Evolutionary conservation across 2,329 filamentous ascomycete genomes (phyloP).

Genomic region (Pseudophaeomoniella oleicola): DNA sequence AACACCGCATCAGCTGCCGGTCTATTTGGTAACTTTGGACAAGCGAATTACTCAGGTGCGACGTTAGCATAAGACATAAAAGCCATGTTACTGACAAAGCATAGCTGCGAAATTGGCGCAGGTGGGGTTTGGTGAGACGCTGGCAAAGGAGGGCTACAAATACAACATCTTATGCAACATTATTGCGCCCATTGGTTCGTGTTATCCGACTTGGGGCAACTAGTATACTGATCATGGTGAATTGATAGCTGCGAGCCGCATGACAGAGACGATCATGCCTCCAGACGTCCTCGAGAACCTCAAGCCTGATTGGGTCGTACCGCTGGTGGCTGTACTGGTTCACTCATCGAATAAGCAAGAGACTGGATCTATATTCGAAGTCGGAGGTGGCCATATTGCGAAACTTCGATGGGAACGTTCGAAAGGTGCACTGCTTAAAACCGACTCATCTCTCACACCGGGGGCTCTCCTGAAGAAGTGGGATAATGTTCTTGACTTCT

Average conservation of each 20-base stretch:
- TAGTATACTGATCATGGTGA: too few relatives aligned
- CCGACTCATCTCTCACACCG: slow-evolving; percentile 76
- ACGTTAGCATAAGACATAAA: slow-evolving; percentile 2
- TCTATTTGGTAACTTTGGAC: slow-evolving; percentile 88
- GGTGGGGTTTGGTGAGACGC: slow-evolving; percentile 93
- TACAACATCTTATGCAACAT: slow-evolving; percentile 96
- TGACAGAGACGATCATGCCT: slow-evolving; percentile 92
- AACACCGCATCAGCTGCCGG: slow-evolving; percentile 95
- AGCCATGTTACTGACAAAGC: not conserved
- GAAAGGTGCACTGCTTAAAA: slow-evolving; percentile 74
- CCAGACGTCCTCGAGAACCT: slow-evolving; percentile 76
- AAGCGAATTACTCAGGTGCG: slow-evolving; percentile 79
- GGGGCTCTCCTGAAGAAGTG: slow-evolving; percentile 80
- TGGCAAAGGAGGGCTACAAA: slow-evolving; percentile 93
- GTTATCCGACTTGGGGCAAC: too few relatives aligned
- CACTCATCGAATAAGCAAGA: slow-evolving; percentile 74
- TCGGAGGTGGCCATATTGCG: slow-evolving; percentile 78
- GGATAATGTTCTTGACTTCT: slow-evolving; percentile 77
- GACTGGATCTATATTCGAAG: slow-evolving; percentile 83
- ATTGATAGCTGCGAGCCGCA: slow-evolving; percentile 63
- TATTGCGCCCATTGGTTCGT: slow-evolving; percentile 65
- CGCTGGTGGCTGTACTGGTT: slow-evolving; percentile 73
- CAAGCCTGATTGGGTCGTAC: slow-evolving; percentile 90
- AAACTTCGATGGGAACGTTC: slow-evolving; percentile 94
- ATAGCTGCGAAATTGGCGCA: slow-evolving; percentile 80